A percentile compares a stretch with the other conserved stretches of the same genome.
phyloP scores from a whole-genome alignment of 768 basidiomycete species.

The Mycena polygramma region DNA sequence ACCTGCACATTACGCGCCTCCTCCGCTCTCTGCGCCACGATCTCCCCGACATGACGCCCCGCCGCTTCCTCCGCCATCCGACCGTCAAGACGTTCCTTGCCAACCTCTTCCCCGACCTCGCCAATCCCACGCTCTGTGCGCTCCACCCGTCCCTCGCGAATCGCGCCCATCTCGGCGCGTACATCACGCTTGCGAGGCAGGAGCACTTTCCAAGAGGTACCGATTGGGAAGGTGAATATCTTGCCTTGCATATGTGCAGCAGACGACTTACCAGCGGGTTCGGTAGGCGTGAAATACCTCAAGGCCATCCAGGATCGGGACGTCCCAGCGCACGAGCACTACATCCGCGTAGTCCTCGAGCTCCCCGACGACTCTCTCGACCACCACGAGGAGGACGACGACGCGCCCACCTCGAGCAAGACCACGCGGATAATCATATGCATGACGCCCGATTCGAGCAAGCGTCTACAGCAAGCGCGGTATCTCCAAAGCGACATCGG shows the following conservation, averaged over 20 bases:
- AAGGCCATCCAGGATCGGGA: not conserved
- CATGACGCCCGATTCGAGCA: not conserved
- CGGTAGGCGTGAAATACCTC: not conserved
- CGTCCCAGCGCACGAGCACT: not conserved
- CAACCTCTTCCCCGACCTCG: not conserved
- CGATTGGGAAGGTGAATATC: not conserved
- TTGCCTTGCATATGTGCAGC: too few species aligned
- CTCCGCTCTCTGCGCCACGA: not conserved
- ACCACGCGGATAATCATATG: not conserved
- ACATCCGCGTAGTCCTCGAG: not conserved
- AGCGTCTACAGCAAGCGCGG: not conserved
- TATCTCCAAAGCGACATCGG: not conserved
- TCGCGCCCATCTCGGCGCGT: not conserved
- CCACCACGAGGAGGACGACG: too few species aligned
- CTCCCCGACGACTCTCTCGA: not conserved
- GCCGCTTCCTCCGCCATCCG: not conserved
- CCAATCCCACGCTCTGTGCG: not conserved
- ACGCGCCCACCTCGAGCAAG: not conserved
- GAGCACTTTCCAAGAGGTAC: constrained; percentile 1
- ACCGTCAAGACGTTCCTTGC: not conserved
- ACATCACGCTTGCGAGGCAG: not conserved
- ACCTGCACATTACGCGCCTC: not conserved
- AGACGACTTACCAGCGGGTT: not conserved
- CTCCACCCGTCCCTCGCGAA: constrained; percentile 10
- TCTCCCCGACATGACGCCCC: constrained; percentile 1